Conservation (phyloP, 2,329 filamentous ascomycete species). For the Golovinomyces cichoracearum region DNA sequence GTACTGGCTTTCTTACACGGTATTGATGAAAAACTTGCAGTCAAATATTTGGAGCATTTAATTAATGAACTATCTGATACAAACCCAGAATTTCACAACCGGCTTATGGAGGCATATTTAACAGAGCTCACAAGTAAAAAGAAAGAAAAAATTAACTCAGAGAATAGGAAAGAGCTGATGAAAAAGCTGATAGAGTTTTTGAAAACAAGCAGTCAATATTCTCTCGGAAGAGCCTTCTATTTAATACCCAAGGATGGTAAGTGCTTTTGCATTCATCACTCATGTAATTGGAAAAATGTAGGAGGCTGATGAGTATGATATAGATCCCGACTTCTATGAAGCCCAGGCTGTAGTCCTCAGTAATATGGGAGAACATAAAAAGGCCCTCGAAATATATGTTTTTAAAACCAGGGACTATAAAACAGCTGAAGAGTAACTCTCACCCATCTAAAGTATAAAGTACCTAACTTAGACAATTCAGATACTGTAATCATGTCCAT, state of each 20-base stretch:
- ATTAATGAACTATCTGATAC: constrained; percentile 65
- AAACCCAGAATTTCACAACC: constrained; percentile 68
- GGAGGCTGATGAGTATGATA: too few relatives aligned
- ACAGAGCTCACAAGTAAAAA: constrained; percentile 18
- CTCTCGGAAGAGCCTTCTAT: constrained; percentile 48
- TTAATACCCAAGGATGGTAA: constrained; percentile 56
- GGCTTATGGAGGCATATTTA: constrained; percentile 48
- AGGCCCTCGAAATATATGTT: constrained; percentile 91
- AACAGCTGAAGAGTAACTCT: constrained; percentile 69
- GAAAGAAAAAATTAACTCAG: constrained; percentile 18
- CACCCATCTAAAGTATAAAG: neutral
- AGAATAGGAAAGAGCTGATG: constrained; percentile 31
- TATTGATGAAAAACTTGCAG: constrained; percentile 45
- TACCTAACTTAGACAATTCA: constrained; percentile 19
- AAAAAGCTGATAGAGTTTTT: constrained; percentile 49
- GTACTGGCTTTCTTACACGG: constrained; percentile 49
- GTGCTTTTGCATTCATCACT: constrained; percentile 10
- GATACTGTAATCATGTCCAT: constrained; percentile 74
- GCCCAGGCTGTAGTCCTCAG: constrained; percentile 71
- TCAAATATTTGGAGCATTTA: constrained; percentile 70
- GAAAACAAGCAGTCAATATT: constrained; percentile 53
- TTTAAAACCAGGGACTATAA: constrained; percentile 69
- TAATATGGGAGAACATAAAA: constrained; percentile 86
- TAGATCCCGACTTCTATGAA: constrained; percentile 69
- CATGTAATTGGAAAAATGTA: constrained; percentile 4